Evolutionary conservation across 1,284 basidiomycete genomes (phyloP), one percentile per base, ranked within the genome.

Genomic region (Sanguinoderma infundibulare): DNA sequence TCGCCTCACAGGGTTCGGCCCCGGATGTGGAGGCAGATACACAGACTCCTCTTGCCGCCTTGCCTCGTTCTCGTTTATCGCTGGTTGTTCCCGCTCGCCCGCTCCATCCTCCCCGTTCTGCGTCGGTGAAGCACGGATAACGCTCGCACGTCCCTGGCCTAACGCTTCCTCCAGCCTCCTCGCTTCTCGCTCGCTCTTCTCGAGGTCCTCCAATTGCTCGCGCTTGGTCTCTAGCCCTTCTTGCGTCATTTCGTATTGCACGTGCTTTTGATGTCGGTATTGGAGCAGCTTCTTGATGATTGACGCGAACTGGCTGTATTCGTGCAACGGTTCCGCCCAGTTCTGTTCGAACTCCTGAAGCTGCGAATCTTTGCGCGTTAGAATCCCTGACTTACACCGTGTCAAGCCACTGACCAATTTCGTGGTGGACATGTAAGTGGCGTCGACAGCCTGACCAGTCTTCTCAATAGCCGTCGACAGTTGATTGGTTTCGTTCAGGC

Each of bases 201-300:
- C 98, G 6, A 98, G 82, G 54, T 98, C 92, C 59, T 93, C 95
- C 50, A 99, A 81, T 68, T 90, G 86, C 71, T 94, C 92, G 59
- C 90, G 89, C 77, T 97, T 98, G 14, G 82, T 83, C 66, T 97
- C 96, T 22, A 99, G 81, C 32, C 85, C 84, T 72, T 98, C 97
- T 73, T 96, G 93, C 0, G 97, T 97, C 83, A 98, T 91, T 78
- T 99, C 98, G 71, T 92, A 96, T 75, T 99, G 98, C 10, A 97
- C 92, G 69, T 99, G 96, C 78, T 99, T 99, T 77, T 97, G 94
- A 75, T 99, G 98, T 34, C 98, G 90, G 79, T 98, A 99, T 1
- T 89, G 89, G 53, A 99, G 86, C 24, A 98, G 81, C 71, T 93
- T 92, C 80, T 95, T 96, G 78, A 99, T 98, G 69, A 98, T 96